Evolutionary conservation across 352 stramenopile species (phyloP), one percentile per base, ranked within the genome.

Genomic region (Globisporangium rhizosaccharum): DNA sequence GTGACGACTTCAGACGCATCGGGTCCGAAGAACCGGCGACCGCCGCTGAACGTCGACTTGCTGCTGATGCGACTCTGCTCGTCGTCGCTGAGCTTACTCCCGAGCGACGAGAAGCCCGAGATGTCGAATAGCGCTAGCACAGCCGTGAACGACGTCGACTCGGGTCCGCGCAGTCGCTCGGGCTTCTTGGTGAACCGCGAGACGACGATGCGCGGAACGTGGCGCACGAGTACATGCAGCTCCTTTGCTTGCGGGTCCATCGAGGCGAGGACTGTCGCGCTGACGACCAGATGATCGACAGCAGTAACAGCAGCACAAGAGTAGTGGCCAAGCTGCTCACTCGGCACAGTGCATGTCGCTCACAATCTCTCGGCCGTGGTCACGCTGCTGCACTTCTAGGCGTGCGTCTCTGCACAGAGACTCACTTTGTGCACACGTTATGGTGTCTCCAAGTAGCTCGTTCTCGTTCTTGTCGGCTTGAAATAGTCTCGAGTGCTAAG

Each of bases 111-210:
- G 63, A 95, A 96, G 4, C 86, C 87, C 14, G 80, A 92, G 37
- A 95, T 92, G 57, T 95, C 85, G 51, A 96, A 94, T 14, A 96
- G 66, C 11, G 75, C 86, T 12, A 94, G 80, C 5, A 88, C 79
- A 0, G 78, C 82, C 0, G 76, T 67, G 53, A 90, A 90, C 5
- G 68, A 64, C 18, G 49, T 61, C 33, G 67, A 73, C 63, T 80
- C 75, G 5, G 82, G 79, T 11, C 72, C 79, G 23, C 66, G 71
- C 11, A 81, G 72, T 2, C 68, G 73, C 46, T 85, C 68, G 2
- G 67, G 76, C 1, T 73, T 76, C 26, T 65, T 68, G 4, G 82
- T 23, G 51, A 85, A 92, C 30, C 71, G 72, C 47, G 82, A 83
- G 15, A 88, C 62, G 49, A 90, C 82, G 64, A 92, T 87, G 45